phyloP scores from a whole-genome alignment of 495 filamentous ascomycete species.

The Thermochaetoides thermophila region DNA sequence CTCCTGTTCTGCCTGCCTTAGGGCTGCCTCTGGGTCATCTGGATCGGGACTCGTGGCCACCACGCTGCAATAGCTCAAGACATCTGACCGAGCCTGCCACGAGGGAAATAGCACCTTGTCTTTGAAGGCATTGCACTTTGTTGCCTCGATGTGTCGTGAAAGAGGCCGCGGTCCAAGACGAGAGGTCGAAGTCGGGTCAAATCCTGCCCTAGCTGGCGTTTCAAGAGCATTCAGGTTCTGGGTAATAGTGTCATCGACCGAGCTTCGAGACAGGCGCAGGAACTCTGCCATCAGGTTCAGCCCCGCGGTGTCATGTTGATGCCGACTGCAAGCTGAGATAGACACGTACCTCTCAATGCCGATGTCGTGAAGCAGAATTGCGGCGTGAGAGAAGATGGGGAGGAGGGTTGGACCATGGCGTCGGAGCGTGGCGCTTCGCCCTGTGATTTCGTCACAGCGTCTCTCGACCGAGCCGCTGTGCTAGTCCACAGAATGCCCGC shows the following conservation, averaged over 20 bases:
- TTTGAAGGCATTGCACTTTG: conserved; percentile 57
- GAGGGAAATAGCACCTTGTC: conserved; percentile 70
- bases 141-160: conserved; percentile 38
- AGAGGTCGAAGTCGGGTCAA: conserved; percentile 67
- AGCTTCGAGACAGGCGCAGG: conserved; percentile 68
- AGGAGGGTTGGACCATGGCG: conserved; percentile 48
- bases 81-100: conserved; percentile 75
- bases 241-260: conserved; percentile 83
- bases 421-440: conserved; percentile 3
- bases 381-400: conserved; percentile 54
- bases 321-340: background rate
- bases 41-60: conserved; percentile 83
- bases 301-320: background rate
- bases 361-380: conserved; percentile 89
- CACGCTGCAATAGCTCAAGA: conserved; percentile 76
- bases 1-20: conserved; percentile 55
- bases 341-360: conserved; percentile 55
- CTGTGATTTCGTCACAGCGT: conserved; percentile 8
- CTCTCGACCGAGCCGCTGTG: conserved; percentile 23
- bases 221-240: conserved; percentile 87
- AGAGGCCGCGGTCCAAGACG: conserved; percentile 36
- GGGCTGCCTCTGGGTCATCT: conserved; percentile 63
- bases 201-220: conserved; percentile 54
- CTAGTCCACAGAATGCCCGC: conserved; percentile 35
- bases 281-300: conserved; percentile 51